Evolutionary conservation across 2,329 filamentous ascomycete species (phyloP), one percentile per base, ranked within the genome.

Genomic region (Colletotrichum incanum): DNA sequence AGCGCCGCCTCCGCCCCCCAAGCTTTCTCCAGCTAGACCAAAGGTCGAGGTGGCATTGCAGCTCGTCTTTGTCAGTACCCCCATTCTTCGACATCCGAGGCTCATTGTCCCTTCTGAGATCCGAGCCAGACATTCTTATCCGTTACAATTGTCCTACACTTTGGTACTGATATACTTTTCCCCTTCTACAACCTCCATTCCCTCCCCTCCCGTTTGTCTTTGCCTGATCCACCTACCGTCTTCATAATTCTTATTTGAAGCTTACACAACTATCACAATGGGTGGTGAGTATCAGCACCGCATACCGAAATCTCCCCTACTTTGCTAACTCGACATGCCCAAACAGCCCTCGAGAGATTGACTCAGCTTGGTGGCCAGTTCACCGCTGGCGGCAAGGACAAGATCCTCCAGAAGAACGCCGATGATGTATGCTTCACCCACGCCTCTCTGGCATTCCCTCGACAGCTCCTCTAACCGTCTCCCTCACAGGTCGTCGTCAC

Each of bases 401-500:
- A 85, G 81, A 83, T 93, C 58, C 85, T 93, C 54, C 84, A 92
- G 81, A 93, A 93, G 85, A 87, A 86, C 80, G 85, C 91, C 67
- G 91, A 93, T 80, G 91, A 93, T 86, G 90, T 92, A 84, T 64
- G 76, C 47, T 26, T 16, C 49, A 20, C 20, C 23, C 41, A 5
- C 18, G 20, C 37, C 26, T 61, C 73, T 74, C 20, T 54, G n/a
- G 52, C 34, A 8, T 59, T 31, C 56, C 28, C 8, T 28, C 28
- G 37, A 18, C 12, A 3, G 28, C n/a, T n/a, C 37, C 26, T 34
- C 79, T 82, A 73, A 82, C 78, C 62, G 64, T 73, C 45, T 71
- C 49, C 31, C 23, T 26, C 7, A n/a, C 62, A 92, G 90, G 91
- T 98, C 76, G 96, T 99, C 79, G 91, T 99, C 74, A 98, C 96